phyloP scores from a whole-genome alignment of 108 stramenopile genomes.

The Skeletonema grethae region DNA sequence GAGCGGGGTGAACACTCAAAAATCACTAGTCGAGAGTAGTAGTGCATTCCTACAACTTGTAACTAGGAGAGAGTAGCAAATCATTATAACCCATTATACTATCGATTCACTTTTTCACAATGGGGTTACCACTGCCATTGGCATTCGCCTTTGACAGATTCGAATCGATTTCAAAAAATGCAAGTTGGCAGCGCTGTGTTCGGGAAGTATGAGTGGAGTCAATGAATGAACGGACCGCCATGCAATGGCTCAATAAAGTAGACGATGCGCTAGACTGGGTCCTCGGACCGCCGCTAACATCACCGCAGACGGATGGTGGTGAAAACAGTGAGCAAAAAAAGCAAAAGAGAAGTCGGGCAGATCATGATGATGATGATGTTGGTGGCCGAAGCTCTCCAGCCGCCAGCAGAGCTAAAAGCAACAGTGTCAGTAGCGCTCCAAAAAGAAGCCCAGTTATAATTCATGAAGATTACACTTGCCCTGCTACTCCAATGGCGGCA shows the following conservation, averaged over 20 bases:
- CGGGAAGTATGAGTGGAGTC: not conserved
- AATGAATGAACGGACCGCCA: slow-evolving; percentile 5
- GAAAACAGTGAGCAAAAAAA: not conserved
- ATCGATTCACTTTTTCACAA: too few relatives aligned
- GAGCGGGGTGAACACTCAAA: too few relatives aligned
- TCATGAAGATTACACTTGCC: slow-evolving; percentile 16
- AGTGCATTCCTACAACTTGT: too few relatives aligned
- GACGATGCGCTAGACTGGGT: slow-evolving; percentile 54
- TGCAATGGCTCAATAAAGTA: slow-evolving; percentile 60
- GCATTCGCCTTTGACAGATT: too few relatives aligned
- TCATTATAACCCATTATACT: too few relatives aligned
- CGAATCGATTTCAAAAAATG: too few relatives aligned
- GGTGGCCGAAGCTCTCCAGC: not conserved
- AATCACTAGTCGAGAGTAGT: too few relatives aligned
- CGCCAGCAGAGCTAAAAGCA: not conserved
- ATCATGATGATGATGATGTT: not conserved
- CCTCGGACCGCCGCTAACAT: slow-evolving; percentile 15
- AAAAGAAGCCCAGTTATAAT: not conserved
- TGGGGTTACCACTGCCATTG: too few relatives aligned
- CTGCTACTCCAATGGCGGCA: slow-evolving; percentile 26
- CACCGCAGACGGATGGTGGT: not conserved
- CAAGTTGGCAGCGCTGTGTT: too few relatives aligned
- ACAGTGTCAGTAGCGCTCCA: slow-evolving; percentile 4
- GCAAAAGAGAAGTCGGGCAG: not conserved
- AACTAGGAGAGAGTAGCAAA: too few relatives aligned